Base-by-base conservation (phyloP, 352 stramenopile genomes). In the Phytopythium aichiense region DNA sequence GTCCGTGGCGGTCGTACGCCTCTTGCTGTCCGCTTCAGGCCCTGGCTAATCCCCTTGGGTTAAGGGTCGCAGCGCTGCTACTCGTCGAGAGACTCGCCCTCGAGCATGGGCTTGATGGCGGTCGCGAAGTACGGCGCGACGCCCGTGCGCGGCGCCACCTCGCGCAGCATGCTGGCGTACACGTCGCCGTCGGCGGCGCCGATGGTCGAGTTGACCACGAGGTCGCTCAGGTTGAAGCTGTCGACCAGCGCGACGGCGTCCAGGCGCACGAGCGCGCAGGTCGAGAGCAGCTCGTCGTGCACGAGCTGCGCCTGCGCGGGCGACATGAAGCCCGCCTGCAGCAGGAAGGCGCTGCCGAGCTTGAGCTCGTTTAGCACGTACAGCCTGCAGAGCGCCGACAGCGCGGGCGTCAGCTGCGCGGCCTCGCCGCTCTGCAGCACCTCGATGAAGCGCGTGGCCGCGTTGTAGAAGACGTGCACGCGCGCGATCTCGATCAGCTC, bases 301-400 rank as follows among this genome's bases (percentile, higher is more conserved):
- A 94, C 71, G 30, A 87, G 73, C 13, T 76, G 71, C 62, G 61
- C 74, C 52, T 94, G 81, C 46, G 56, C 57, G 9, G 74, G 13
- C 43, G 77, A 79, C 63, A 92, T 75, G 67, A 88, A 91, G 20
- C 69, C 63, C 40, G 87, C 66, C 54, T 78, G 74, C 38, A 87
- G 67, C 55, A 90, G 87, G 58, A 88, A 88, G 13, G 68, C 74
- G 8, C 68, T 71, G 8, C 72, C 72, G 33, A 64, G 67, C 60
- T 94, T 77, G 12, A 95, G 72, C 49, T 92, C 79, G 42, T 85
- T 70, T 20, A 88, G 81, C 58, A 91, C 84, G 61, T 90, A 96
- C 46, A 96, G 54, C 43, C 81, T 68, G 62, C 84, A 89, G 40
- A 96, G 73, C 16, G 77, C 69, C 37, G 79, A 56, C 22, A 95